Base-by-base conservation (phyloP, 2,329 filamentous ascomycete genomes). In the Claviceps lovelessii region DNA sequence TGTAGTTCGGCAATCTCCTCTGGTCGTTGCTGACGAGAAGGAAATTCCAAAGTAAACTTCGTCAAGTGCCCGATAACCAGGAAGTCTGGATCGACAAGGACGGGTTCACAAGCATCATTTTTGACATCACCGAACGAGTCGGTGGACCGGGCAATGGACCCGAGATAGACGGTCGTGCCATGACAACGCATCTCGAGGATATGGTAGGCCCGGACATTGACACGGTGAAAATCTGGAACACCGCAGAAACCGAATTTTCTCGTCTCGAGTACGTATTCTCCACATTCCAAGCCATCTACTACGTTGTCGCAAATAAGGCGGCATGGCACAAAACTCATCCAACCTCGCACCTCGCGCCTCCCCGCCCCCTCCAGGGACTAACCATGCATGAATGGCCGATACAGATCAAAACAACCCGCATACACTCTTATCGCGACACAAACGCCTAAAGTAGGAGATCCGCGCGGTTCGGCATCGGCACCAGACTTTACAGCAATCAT, bases 121-220 rank as follows among this genome's bases (percentile, higher is more conserved):
- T 96, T 69, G 91, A 97, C 64, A 88, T 97, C 64, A 86, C 87
- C 54, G 85, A 96, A 73, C 85, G 87, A 55, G 84, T 95, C 28
- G 79, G 80, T 57, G 66, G 70, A 15, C 63, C 79, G 5, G 74
- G 76, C 35, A 73, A 70, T 46, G 70, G 74, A 2, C 74, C 81
- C 19, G 78, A 83, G 63, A 79, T 79, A 41, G 83, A 90, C 62
- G 84, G 86, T 55, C 79, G 78, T 48, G 88, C 89, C 28, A 72
- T 85, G 64, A 81, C 83, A 3, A 80, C 77, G 11, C 84, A 88
- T 62, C 74, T 87, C 0, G 78, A 86, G 63, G 85, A 88, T 47
- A 74, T 88, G 50, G 81, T 86, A 42, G 81, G 81, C 58, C 77
- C 77, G 0, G 80, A 85, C 58, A 73, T 76, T 49, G 80, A 85